Base-by-base conservation (phyloP, 768 basidiomycete genomes). In the Tylopilus balloui region DNA sequence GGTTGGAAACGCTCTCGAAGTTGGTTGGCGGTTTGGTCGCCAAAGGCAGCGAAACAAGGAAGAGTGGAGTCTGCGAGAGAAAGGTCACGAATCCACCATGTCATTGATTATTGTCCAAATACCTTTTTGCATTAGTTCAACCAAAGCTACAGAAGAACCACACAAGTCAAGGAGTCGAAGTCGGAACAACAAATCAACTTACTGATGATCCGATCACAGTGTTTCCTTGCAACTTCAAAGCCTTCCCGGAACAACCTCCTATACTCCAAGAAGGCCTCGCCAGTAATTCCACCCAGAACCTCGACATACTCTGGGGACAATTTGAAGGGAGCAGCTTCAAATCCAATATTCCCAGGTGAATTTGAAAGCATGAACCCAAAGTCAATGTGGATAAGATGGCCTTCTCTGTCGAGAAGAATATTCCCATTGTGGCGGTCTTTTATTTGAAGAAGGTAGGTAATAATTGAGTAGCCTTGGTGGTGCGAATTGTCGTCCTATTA, bases 261-360 rank as follows among this genome's bases (percentile, higher is more conserved):
- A 73, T 97, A 99, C 64, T 95, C 89, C 37, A 76, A 64, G 63
- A 86, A 97, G 12, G 87, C 77, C 20, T 83, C 74, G 24, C 84
- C 78, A 43, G 86, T 77, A 35, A 88, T 71, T 3, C 95, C 95
- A 9, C 96, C 96, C 25, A 99, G 75, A 24, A 99, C 89, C 58
- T 98, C 95, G 45, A 99, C 78, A 68, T 99, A 99, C 68, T 99
- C 96, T 45, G 86, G 75, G 8, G 93, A 85, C 12, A 98, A 71
- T 67, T 99, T 99, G 78, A 99, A 99, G 1, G 96, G 96, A 2
- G 96, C 94, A n/a, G 94, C 95, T 71, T 99, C 96, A 66, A 99
- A 98, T 23, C 95, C 90, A 54, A 99, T 88, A 64, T 95, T 95
- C 17, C 95, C 95, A 0, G 96, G 96, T 1, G 94, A 92, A 67